Percentiles rank a stretch among this genome's conserved stretches.
These are phyloP conservation scores for Hibiscus trionum DNA, from an alignment of 345 rosid species.

Conservation along the genomic window DNA sequence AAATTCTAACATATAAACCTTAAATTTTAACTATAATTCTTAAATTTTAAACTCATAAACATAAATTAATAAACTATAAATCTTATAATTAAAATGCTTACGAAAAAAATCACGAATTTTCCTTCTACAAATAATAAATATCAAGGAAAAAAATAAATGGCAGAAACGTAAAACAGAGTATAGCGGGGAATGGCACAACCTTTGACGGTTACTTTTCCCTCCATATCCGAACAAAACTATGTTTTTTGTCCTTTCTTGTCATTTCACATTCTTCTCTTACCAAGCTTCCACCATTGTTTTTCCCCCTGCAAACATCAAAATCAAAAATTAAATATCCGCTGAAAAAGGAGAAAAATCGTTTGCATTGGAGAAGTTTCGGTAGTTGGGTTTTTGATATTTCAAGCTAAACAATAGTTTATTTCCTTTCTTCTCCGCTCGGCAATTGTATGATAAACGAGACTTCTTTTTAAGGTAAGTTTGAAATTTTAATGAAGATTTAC, in stretches of 20 bases:
- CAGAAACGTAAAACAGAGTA: neutral
- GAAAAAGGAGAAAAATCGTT: neutral
- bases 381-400: neutral
- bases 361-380: neutral
- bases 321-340: neutral
- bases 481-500: neutral
- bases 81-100: too few relatives aligned
- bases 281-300: neutral
- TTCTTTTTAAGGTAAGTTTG: slow-evolving; percentile 1
- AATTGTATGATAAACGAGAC: neutral
- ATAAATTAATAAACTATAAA: too few relatives aligned
- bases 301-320: neutral
- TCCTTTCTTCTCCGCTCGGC: neutral
- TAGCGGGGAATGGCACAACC: neutral
- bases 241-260: neutral
- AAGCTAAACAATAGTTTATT: neutral
- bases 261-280: neutral
- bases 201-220: neutral
- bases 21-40: too few relatives aligned
- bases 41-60: too few relatives aligned
- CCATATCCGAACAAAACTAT: neutral
- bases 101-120: too few relatives aligned
- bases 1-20: too few relatives aligned
- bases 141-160: neutral
- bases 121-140: too few relatives aligned